Conservation (phyloP, 2,329 filamentous ascomycete genomes). For the Penicillium verrucosum region DNA sequence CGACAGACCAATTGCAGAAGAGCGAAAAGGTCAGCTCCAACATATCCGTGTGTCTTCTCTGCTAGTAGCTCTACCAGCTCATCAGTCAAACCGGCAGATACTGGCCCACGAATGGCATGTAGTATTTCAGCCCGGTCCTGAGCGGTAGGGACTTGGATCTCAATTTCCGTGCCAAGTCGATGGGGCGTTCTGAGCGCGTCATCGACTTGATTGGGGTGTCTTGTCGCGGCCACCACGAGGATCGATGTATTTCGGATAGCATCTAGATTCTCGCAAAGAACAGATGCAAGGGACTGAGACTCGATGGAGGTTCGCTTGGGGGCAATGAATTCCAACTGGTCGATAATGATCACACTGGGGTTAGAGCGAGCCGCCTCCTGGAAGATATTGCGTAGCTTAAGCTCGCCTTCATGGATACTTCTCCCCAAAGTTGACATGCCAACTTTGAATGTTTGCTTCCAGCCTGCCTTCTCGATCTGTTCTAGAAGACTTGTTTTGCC, state of each 20-base stretch:
- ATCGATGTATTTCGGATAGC: conserved; percentile 52
- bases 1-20: conserved; percentile 57
- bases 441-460: conserved; percentile 63
- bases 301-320: conserved; percentile 54
- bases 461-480: conserved; percentile 63
- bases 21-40: conserved; percentile 69
- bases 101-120: conserved; percentile 51
- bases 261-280: conserved; percentile 43
- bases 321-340: conserved; percentile 70
- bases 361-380: conserved; percentile 64
- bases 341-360: conserved; percentile 76
- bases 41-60: conserved; percentile 81
- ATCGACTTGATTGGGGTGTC: conserved; percentile 70
- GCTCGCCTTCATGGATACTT: conserved; percentile 44
- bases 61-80: conserved; percentile 60
- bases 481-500: conserved; percentile 76
- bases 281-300: conserved; percentile 34
- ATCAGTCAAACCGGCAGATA: conserved; percentile 51
- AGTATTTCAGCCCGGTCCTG: conserved; percentile 71
- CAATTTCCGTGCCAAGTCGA: conserved; percentile 66
- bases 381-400: conserved; percentile 65
- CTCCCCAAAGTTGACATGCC: conserved; percentile 34
- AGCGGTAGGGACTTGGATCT: conserved; percentile 73
- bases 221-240: conserved; percentile 71
- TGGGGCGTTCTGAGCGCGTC: conserved; percentile 61